phyloP scores from a whole-genome alignment of 345 rosid genomes.

The Pseudoturritis turrita region DNA sequence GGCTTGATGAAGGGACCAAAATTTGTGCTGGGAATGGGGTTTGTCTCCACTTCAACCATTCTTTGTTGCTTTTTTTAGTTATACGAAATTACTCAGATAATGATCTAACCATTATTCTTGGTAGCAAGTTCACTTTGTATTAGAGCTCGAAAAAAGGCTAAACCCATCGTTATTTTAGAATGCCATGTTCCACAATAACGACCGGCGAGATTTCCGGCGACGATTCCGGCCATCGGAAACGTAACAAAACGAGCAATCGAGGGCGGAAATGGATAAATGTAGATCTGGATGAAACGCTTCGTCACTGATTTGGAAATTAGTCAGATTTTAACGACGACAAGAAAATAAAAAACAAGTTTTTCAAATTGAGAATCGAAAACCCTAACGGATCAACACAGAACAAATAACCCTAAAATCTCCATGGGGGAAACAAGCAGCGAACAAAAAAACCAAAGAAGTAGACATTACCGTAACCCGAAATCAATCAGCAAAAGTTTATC shows the following conservation, averaged over 20 bases:
- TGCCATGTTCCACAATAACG: too few relatives aligned
- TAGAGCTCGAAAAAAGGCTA: too few relatives aligned
- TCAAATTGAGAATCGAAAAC: neutral
- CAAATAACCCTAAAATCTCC: neutral
- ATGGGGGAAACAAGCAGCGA: neutral
- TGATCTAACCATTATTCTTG: too few relatives aligned
- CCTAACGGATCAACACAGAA: neutral
- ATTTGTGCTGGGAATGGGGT: constrained; percentile 57
- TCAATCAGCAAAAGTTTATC: neutral
- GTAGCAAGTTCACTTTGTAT: too few relatives aligned
- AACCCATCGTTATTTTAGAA: too few relatives aligned
- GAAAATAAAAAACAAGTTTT: neutral
- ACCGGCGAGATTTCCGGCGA: too few relatives aligned
- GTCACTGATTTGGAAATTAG: too few relatives aligned
- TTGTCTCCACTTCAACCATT: neutral
- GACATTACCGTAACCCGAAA: neutral
- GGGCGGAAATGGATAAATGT: too few relatives aligned
- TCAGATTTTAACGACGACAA: too few relatives aligned
- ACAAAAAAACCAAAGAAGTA: neutral
- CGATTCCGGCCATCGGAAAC: too few relatives aligned
- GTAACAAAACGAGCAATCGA: too few relatives aligned
- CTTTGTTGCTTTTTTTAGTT: neutral
- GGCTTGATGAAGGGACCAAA: constrained; percentile 41
- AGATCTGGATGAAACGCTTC: too few relatives aligned
- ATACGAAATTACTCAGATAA: neutral